These are phyloP conservation scores for Ogataea paraovalis DNA, from an alignment of 805 yeast species.

Conservation along the genomic window DNA sequence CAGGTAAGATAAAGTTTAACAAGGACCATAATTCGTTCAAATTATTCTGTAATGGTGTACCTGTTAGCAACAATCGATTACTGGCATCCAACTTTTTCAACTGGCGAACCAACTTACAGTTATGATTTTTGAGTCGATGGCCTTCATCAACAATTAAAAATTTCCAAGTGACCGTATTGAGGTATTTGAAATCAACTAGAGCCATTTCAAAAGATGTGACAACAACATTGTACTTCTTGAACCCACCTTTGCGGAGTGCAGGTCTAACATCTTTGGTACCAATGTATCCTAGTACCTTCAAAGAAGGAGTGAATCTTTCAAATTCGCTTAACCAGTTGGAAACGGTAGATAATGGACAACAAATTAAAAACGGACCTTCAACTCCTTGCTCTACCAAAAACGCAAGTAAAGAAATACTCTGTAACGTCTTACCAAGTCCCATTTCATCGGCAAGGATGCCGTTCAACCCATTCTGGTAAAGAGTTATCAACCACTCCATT, in stretches of 20 bases:
- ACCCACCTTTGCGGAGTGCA: slow-evolving; percentile 32
- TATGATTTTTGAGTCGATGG: slow-evolving; percentile 81
- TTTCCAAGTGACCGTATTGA: slow-evolving; percentile 63
- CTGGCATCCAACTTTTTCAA: slow-evolving; percentile 63
- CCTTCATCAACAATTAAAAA: slow-evolving; percentile 94
- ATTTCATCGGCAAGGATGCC: slow-evolving; percentile 97
- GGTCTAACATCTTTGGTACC: slow-evolving; percentile 61
- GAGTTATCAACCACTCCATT: slow-evolving; percentile 81
- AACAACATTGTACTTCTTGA: slow-evolving; percentile 45
- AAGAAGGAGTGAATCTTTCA: slow-evolving; percentile 62
- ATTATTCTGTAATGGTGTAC: slow-evolving; percentile 95
- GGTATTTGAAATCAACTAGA: slow-evolving; percentile 57
- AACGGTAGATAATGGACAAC: slow-evolving; percentile 81
- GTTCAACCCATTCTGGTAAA: slow-evolving; percentile 90
- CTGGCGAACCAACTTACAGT: slow-evolving; percentile 69
- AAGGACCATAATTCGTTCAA: slow-evolving; percentile 89
- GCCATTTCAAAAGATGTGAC: slow-evolving; percentile 82
- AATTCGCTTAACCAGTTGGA: slow-evolving; percentile 83
- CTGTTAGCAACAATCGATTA: slow-evolving; percentile 80
- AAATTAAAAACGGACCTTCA: slow-evolving; percentile 71
- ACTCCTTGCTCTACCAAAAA: slow-evolving; percentile 76
- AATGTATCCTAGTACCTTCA: slow-evolving; percentile 59
- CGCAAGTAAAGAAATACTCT: slow-evolving; percentile 74
- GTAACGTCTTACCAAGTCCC: slow-evolving; percentile 95
- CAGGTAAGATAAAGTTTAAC: slow-evolving; percentile 87